These are phyloP conservation scores for Polysphondylium violaceum DNA, from an alignment of 78 protist genomes.

Conservation along the genomic window DNA sequence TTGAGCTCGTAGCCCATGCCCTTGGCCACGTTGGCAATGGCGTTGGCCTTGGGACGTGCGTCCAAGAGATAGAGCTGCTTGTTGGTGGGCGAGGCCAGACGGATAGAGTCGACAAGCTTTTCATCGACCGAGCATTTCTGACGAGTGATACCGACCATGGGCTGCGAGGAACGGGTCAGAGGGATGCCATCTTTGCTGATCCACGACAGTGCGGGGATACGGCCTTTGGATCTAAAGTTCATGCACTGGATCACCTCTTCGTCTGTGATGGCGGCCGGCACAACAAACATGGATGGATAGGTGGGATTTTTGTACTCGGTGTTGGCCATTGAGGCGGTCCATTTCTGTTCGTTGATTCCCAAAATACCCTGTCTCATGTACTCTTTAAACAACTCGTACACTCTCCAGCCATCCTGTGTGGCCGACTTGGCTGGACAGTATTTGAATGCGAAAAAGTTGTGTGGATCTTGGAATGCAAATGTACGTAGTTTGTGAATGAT, in stretches of 20 bases:
- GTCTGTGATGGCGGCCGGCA: conserved; percentile 46
- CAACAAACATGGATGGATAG: conserved; percentile 45
- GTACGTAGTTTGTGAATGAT: conserved; percentile 10
- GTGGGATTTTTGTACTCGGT: conserved; percentile 55
- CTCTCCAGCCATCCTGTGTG: conserved; percentile 56
- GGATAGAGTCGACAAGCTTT: conserved; percentile 12
- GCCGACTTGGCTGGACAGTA: background rate
- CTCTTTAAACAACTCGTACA: conserved; percentile 21
- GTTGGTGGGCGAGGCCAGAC: conserved; percentile 22
- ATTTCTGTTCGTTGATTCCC: background rate
- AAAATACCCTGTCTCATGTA: conserved; percentile 53
- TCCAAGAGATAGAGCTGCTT: conserved; percentile 35
- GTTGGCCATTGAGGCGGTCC: conserved; percentile 51
- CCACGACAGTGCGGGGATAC: conserved; percentile 70
- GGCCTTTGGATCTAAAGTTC: conserved; percentile 70
- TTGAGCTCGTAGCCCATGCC: conserved; percentile 92
- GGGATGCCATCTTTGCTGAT: conserved; percentile 62
- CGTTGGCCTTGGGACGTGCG: conserved; percentile 87
- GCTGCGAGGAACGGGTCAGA: conserved; percentile 64
- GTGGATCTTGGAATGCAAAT: conserved; percentile 17
- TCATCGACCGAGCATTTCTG: conserved; percentile 50
- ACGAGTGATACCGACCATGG: conserved; percentile 75
- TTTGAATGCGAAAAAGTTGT: conserved; percentile 33
- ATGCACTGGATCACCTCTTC: conserved; percentile 42
- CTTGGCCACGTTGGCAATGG: conserved; percentile 83